Evolutionary conservation across 1,284 basidiomycete species (phyloP).

Genomic region (Coniferiporia weirii): DNA sequence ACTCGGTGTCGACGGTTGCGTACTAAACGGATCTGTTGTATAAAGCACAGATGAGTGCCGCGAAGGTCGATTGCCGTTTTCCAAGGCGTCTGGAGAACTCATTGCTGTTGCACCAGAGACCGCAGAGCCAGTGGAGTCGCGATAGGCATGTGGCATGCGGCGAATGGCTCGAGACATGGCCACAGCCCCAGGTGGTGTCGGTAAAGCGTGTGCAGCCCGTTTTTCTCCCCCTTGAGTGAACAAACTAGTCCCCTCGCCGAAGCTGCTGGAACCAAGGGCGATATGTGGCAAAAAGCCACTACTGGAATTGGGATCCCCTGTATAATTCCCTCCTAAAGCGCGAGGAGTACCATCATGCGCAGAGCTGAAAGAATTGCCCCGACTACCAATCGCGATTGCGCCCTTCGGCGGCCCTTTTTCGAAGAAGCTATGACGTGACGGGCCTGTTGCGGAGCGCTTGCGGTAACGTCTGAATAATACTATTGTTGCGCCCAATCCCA

Average conservation of each 20-base stretch:
- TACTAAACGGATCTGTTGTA: constrained; percentile 9
- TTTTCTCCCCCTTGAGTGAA: constrained; percentile 7
- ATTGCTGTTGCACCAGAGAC: constrained; percentile 1
- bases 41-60: constrained; percentile 7
- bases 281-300: not conserved
- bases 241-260: not conserved
- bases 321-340: no score
- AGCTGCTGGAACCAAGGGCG: not conserved
- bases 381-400: constrained; percentile 8
- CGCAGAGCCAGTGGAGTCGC: constrained; percentile 5
- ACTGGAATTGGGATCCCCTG: not conserved
- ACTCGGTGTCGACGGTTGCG: constrained; percentile 5
- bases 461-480: constrained; percentile 9
- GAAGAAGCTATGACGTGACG: constrained; percentile 9
- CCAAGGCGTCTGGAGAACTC: not conserved
- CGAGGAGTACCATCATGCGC: not conserved
- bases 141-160: constrained; percentile 1
- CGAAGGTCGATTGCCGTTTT: not conserved
- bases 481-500: not conserved
- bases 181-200: not conserved
- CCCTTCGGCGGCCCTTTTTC: constrained; percentile 12
- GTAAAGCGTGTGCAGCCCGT: not conserved
- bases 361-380: constrained; percentile 7
- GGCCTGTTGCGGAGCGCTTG: not conserved
- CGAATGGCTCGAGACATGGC: constrained; percentile 2